Base-by-base conservation (phyloP, 768 basidiomycete species). In the Leucosporidium yakuticum region DNA sequence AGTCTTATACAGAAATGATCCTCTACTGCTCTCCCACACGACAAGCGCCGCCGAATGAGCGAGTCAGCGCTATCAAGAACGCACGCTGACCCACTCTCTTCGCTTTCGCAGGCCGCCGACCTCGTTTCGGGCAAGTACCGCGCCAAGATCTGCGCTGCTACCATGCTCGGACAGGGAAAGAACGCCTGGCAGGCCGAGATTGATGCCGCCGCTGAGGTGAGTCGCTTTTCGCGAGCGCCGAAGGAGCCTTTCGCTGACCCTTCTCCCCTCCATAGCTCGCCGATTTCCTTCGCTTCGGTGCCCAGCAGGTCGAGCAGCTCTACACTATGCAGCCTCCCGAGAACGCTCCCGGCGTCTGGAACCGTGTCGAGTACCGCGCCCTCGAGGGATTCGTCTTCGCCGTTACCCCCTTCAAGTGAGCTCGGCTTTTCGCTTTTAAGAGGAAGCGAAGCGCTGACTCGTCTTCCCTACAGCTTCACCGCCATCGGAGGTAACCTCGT, bases 151-250 rank as follows among this genome's bases (percentile, higher is more conserved):
- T 83, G 97, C 81, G 96, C 96, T 51, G 93, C 95, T 50, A 98
- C 95, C 54, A 96, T 99, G 80, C 83, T 99, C 57, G 96, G 96
- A 21, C 96, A 99, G 81, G 96, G 96, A 51, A 99, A 99, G 86
- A 99, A 97, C 78, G 88, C 84, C 21, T 99, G 96, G 96, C 96
- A 99, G 81, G 96, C 96, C 21, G 96, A 99, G 83, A 98, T 99
- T 70, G 96, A 99, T 78, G 91, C 96, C 63, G 96, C 93, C 23
- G 95, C 96, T 6, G 96, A 99, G 87, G 91, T 91, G 65, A 53
- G 84, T 78, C 17, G 67, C 57, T 36, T n/a, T 27, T 59, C 23
- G 36, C 59, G 12, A 21, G 21, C 21, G 60, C 21, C 60, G 27
- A n/a, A 34, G 14, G 17, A n/a, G 29, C 44, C 1, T 32, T 12